Percentiles rank a stretch among this genome's conserved stretches.
Evolutionary conservation across 2,329 filamentous ascomycete genomes (phyloP).

Genomic region (Verticillium nonalfalfae): DNA sequence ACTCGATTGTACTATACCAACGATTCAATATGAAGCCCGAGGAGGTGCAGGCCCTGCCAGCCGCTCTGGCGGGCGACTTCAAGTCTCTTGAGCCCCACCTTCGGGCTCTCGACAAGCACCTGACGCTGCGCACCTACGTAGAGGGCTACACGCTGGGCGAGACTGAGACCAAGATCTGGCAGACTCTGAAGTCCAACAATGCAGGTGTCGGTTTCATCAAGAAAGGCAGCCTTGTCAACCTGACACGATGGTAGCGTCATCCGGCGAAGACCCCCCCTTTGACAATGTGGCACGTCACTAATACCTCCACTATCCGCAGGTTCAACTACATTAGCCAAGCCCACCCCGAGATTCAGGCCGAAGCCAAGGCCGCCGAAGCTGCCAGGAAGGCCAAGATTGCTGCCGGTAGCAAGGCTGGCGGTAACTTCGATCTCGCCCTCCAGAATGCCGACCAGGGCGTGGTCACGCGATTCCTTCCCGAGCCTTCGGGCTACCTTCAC

Average conservation of each 20-base stretch:
- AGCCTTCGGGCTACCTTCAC: conserved; percentile 85
- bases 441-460: conserved; percentile 83
- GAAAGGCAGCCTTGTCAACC: conserved; percentile 68
- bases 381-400: conserved; percentile 64
- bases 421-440: conserved; percentile 82
- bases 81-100: conserved; percentile 73
- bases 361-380: conserved; percentile 63
- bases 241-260: conserved; percentile 61
- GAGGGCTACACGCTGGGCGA: conserved; percentile 73
- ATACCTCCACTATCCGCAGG: neutral
- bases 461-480: conserved; percentile 86
- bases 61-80: conserved; percentile 60
- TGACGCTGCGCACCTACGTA: conserved; percentile 81
- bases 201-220: conserved; percentile 77
- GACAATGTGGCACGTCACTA: neutral
- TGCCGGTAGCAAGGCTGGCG: conserved; percentile 67
- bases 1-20: neutral
- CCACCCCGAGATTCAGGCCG: conserved; percentile 68
- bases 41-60: conserved; percentile 45
- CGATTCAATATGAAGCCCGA: conserved; percentile 46
- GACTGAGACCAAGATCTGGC: conserved; percentile 77
- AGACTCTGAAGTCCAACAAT: conserved; percentile 74
- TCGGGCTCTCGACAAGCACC: conserved; percentile 74
- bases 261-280: neutral
- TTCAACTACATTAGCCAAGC: conserved; percentile 78